Evolutionary conservation across 2,329 filamentous ascomycete genomes (phyloP).

Genomic region (Cryphonectria parasitica): DNA sequence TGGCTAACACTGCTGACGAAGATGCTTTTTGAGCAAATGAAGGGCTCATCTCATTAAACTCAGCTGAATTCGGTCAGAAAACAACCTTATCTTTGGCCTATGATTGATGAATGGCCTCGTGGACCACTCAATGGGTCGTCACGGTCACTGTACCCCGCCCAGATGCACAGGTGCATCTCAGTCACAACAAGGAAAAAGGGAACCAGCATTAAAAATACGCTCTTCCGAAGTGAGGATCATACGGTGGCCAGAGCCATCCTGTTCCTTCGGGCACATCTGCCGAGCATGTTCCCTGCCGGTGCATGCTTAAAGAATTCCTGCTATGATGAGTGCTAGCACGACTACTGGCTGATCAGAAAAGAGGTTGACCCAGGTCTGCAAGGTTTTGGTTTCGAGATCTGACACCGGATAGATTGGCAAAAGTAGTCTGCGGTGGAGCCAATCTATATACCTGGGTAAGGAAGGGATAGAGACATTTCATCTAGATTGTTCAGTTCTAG

Average conservation of each 20-base stretch:
- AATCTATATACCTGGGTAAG: background rate
- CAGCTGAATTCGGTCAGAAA: background rate
- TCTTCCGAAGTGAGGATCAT: constrained; percentile 6
- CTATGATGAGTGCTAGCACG: constrained; percentile 15
- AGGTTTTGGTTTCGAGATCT: constrained; percentile 22
- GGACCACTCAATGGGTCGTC: background rate
- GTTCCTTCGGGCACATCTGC: constrained; percentile 20
- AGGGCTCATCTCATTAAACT: background rate
- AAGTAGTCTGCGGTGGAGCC: constrained; percentile 7
- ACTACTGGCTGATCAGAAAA: background rate
- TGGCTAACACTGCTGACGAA: background rate
- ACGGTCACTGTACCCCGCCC: background rate
- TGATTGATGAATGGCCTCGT: background rate
- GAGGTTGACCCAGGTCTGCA: background rate
- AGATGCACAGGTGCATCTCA: background rate
- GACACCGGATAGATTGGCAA: constrained; percentile 23
- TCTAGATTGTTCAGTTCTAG: background rate
- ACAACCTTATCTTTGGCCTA: background rate
- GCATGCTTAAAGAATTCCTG: constrained; percentile 13
- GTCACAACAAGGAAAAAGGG: constrained; percentile 1
- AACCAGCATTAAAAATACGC: background rate
- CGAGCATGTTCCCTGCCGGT: constrained; percentile 19
- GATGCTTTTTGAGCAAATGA: background rate
- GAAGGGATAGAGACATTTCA: background rate
- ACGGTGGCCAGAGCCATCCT: constrained; percentile 9